Base-by-base conservation (phyloP, 139 green algal genomes). In the Chlorella sp. region DNA sequence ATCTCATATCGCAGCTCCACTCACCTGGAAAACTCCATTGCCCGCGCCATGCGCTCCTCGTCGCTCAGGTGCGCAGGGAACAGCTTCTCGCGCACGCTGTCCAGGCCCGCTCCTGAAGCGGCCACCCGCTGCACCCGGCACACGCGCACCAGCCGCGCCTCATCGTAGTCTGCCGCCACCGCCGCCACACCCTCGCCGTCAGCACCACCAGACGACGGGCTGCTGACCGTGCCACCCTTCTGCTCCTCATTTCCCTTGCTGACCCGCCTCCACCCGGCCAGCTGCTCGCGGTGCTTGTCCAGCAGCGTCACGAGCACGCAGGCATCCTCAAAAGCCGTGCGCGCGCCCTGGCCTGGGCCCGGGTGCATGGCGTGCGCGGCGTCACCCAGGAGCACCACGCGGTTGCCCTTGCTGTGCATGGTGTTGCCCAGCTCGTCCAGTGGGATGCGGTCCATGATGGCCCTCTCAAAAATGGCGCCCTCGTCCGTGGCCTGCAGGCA, bases 311-410 rank as follows among this genome's bases (percentile, higher is more conserved):
- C 61, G 24, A 31, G 55, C 4, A 4, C 27, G 55, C 24, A 31
- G 30, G 3, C 66, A 31, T 82, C 82, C 76, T 88, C 82, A 69
- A 88, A 88, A 1, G 79, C 76, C 10, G 63, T 74, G 29, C 80
- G 65, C 1, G 79, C 82, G 2, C 82, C 82, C 64, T 88, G 75
- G 2, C 82, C 82, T 3, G 79, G 82, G n/a, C 77, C 77, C 30
- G 79, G 64, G 70, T 86, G 73, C 77, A 84, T 85, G 23, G 67
- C 79, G 60, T 88, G 82, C 31, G 80, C 75, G n/a, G 74, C 69
- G 62, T 87, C 82, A 2, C 82, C 80, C 62, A 88, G 67, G 59
- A 88, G 79, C 60, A 88, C 61, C 32, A 83, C 73, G 10, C 74
- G 74, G 6, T 31, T 31, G 55, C 73, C 70, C 2, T 35, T 23